Percentiles rank a stretch among this genome's conserved stretches.
Evolutionary conservation across 2,329 filamentous ascomycete species (phyloP).

Genomic region (Fonsecaea multimorphosa): DNA sequence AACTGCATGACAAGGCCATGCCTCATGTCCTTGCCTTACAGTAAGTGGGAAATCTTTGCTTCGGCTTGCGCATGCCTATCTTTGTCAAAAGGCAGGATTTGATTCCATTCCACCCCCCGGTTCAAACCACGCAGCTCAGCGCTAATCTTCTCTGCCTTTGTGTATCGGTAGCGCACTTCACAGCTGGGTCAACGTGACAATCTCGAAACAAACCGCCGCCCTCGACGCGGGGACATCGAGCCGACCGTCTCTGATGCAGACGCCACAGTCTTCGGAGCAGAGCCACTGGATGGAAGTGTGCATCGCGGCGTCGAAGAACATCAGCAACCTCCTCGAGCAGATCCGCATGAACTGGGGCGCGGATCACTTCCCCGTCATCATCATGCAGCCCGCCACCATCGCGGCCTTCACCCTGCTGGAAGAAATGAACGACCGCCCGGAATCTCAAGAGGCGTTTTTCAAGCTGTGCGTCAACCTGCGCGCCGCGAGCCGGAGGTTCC

Average conservation of each 20-base stretch:
- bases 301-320: constrained; percentile 40
- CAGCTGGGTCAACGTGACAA: constrained; percentile 40
- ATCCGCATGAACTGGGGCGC: constrained; percentile 43
- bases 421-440: constrained; percentile 34
- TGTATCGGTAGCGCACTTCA: constrained; percentile 24
- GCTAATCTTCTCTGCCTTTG: not conserved
- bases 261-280: constrained; percentile 23
- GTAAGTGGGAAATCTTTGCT: constrained; percentile 33
- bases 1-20: constrained; percentile 33
- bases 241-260: constrained; percentile 38
- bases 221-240: constrained; percentile 14
- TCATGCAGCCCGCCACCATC: constrained; percentile 43
- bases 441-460: constrained; percentile 41
- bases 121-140: not conserved
- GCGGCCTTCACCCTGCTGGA: constrained; percentile 44
- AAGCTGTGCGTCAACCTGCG: constrained; percentile 41
- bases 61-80: not conserved
- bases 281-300: constrained; percentile 36
- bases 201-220: constrained; percentile 37
- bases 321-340: constrained; percentile 40
- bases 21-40: constrained; percentile 42
- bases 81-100: not conserved
- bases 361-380: constrained; percentile 44
- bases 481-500: constrained; percentile 41
- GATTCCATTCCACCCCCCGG: not conserved